Evolutionary conservation across 1,284 basidiomycete genomes (phyloP).

Genomic region (Trichosporon sp.): DNA sequence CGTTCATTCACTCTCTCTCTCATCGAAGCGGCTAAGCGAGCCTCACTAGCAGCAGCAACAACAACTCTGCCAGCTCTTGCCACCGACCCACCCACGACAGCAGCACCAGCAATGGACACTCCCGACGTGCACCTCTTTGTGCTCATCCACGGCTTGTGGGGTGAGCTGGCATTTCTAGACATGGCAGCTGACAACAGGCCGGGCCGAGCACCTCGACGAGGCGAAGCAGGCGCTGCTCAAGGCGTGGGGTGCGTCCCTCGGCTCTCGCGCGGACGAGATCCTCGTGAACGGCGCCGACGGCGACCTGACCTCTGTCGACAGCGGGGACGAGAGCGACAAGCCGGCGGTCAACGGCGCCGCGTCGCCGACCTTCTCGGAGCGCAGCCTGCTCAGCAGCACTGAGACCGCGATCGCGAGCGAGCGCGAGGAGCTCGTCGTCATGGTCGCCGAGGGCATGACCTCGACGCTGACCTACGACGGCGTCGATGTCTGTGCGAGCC

Average conservation of each 20-base stretch:
- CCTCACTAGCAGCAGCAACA: background rate
- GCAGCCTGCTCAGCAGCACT: background rate
- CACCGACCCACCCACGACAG: background rate
- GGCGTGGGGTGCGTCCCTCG: slow-evolving; percentile 18
- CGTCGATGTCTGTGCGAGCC: slow-evolving; percentile 45
- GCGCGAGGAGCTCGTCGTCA: slow-evolving; percentile 33
- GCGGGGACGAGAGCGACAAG: background rate
- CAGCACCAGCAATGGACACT: background rate
- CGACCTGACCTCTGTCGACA: background rate
- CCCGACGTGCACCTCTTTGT: slow-evolving; percentile 42
- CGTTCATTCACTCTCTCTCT: background rate
- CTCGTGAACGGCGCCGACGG: background rate
- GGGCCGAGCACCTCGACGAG: slow-evolving; percentile 36
- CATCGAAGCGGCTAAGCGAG: background rate
- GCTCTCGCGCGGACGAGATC: background rate
- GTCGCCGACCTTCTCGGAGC: background rate
- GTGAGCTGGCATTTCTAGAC: slow-evolving; percentile 18
- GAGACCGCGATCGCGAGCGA: background rate
- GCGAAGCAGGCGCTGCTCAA: slow-evolving; percentile 36
- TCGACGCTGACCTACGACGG: slow-evolving; percentile 46
- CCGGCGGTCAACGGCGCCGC: background rate
- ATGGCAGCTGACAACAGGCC: slow-evolving; percentile 27
- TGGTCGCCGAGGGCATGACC: slow-evolving; percentile 44
- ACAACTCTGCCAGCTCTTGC: background rate
- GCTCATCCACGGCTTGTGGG: slow-evolving; percentile 49